Evolutionary conservation across 139 green algal genomes (phyloP), one percentile per base, ranked within the genome.

Genomic region (Diplosphaera chodatii): DNA sequence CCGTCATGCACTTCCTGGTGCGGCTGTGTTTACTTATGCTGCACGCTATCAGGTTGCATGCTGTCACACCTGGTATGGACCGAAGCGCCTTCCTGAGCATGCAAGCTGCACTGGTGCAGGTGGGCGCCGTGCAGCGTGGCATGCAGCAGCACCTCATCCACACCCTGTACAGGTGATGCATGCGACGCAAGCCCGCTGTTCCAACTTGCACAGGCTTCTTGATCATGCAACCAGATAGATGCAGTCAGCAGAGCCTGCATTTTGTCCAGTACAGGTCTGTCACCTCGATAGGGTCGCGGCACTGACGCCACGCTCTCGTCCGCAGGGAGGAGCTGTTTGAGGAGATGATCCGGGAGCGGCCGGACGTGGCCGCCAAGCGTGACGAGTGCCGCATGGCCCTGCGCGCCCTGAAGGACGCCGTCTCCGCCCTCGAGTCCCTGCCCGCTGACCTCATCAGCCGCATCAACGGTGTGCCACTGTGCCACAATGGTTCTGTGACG

Each of bases 1-100:
- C 85, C 27, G 83, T 97, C 71, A 97, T 98, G 92, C 87, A 95
- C 84, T 97, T 96, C 78, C 80, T 98, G 81, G 93, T 98, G 20
- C 77, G 90, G 72, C 74, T n/a, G n/a, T n/a, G n/a, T n/a, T n/a
- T n/a, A n/a, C n/a, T n/a, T n/a, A n/a, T n/a, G n/a, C n/a, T n/a
- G n/a, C n/a, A n/a, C n/a, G n/a, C n/a, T n/a, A n/a, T n/a, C n/a
- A n/a, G n/a, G n/a, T n/a, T n/a, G n/a, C n/a, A n/a, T n/a, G n/a
- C n/a, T n/a, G n/a, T n/a, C n/a, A n/a, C n/a, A n/a, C n/a, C n/a
- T n/a, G n/a, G n/a, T n/a, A n/a, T n/a, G n/a, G n/a, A n/a, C n/a
- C n/a, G n/a, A n/a, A n/a, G n/a, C n/a, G n/a, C n/a, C n/a, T n/a
- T n/a, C n/a, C n/a, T n/a, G n/a, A n/a, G n/a, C n/a, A n/a, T n/a